Evolutionary conservation across 129 eudicot genomes (phyloP), one percentile per base, ranked within the genome.

Genomic region (Ambrosia trifida): DNA sequence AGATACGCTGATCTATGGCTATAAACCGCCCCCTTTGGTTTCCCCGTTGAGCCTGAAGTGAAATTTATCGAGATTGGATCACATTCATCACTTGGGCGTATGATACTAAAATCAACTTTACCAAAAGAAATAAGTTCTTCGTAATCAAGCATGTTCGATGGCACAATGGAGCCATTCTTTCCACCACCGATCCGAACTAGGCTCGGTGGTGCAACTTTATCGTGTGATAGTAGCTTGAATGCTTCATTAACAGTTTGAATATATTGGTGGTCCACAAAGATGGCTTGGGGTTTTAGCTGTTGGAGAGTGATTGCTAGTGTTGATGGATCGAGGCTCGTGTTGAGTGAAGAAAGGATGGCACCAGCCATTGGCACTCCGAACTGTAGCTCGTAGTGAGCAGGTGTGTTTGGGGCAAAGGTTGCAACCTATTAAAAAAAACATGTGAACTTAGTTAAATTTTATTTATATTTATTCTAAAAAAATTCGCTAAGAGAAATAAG

Each of bases 311-410:
- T 71, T 32, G 85, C 81, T 53, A 89, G 68, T 1, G 82, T 57
- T 24, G 76, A 44, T 47, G 90, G 61, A 56, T 82, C 87, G 1
- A 89, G 80, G 62, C 79, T 78, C 49, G 96, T 78, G 75, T 89
- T 86, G n/a, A 89, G 74, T 0, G 96, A 78, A 1, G 79, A 82
- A 44, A 85, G 81, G 53, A 89, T 75, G 13, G 83, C 96, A 6
- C 96, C 92, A 4, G 84, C 82, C 87, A 89, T 86, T 66, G 96
- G 92, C 56, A 82, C 96, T 6, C 70, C 96, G 51, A 86, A 89
- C 36, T 89, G 92, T 56, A 89, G 81, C 85, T 89, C 96, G 47
- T 86, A 86, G 16, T 82, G 92, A 36, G 85, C 89, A 30, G 92
- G 88, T 28, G 79, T 74, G 16, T 89, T 89, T 38, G 92, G 89